Base-by-base conservation (phyloP, 805 yeast genomes). In the Kodamaea neixiangensis region DNA sequence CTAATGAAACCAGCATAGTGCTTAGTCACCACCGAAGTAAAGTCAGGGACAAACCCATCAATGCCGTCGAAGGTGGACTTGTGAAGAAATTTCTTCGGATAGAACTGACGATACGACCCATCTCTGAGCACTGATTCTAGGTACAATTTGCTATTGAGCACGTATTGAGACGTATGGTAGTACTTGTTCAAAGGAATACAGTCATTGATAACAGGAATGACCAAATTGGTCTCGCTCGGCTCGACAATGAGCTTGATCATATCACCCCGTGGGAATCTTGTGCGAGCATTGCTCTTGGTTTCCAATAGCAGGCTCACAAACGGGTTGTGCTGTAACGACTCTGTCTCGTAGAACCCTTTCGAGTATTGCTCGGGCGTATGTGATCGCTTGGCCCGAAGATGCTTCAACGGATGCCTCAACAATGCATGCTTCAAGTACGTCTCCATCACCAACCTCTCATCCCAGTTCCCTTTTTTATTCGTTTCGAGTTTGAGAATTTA, bases 261-360 rank as follows among this genome's bases (percentile, higher is more conserved):
- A 46, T 56, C 57, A 9, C 74, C 73, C 19, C 51, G 58, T 3
- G 75, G 70, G 47, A 64, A 69, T 40, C 67, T 54, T 14, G 18
- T 17, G 25, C 52, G 52, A 2, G 64, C 58, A 45, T 68, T 73
- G 20, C 58, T 52, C 35, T 63, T 62, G 7, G 73, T 66, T n/a
- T 56, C 56, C 7, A 44, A 15, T 5, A 73, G 54, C 2, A 57
- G 53, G 3, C 47, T 33, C 2, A 69, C 69, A 50, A 67, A 66
- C 5, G 75, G 73, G 46, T 72, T 69, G 5, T 48, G 29, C 3
- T 51, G 37, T 2, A 68, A 42, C 1, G 56, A 31, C 5, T 45
- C 34, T 2, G 62, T 20, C 33, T 61, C 54, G 47, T 65, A 68
- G 46, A 44, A 63, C 2, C 38, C 53, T 3, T 33, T 15, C 7